A percentile compares a stretch with the other conserved stretches of the same genome.
Evolutionary conservation across 73 alveolate species (phyloP).

Genomic region (Urostyla sp.): DNA sequence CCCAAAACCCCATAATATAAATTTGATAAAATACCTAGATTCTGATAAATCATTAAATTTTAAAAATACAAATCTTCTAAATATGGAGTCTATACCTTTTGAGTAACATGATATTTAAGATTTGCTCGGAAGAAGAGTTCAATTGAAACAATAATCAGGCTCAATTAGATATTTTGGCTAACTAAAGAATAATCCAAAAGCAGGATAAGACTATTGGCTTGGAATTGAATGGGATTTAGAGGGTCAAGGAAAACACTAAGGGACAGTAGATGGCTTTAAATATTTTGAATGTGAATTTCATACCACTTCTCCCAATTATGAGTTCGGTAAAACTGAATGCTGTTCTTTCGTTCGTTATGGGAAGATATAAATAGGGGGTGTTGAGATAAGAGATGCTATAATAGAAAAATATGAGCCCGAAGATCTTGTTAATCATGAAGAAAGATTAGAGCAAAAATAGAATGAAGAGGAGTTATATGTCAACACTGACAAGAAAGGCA

Average conservation of each 20-base stretch:
- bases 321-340: constrained; percentile 7
- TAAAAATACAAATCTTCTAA: no score
- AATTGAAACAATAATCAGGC: constrained; percentile 61
- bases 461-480: constrained; percentile 63
- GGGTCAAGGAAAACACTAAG: constrained; percentile 92
- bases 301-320: constrained; percentile 28
- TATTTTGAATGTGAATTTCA: constrained; percentile 74
- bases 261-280: constrained; percentile 91
- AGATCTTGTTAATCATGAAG: constrained; percentile 63
- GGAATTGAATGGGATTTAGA: constrained; percentile 98
- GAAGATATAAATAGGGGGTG: constrained; percentile 39
- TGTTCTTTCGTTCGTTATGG: constrained; percentile 48
- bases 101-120: no score
- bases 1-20: no score
- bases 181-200: constrained; percentile 74
- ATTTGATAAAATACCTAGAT: no score
- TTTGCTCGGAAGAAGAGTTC: constrained; percentile 61
- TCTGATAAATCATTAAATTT: no score
- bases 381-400: constrained; percentile 45
- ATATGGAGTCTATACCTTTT: no score
- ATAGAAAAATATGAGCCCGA: constrained; percentile 62
- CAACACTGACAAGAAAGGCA: constrained; percentile 56
- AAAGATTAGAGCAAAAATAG: constrained; percentile 40
- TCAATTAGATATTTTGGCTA: constrained; percentile 79
- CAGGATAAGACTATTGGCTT: constrained; percentile 92